phyloP scores from a whole-genome alignment of 768 basidiomycete species.

The Tulasnella sp. region DNA sequence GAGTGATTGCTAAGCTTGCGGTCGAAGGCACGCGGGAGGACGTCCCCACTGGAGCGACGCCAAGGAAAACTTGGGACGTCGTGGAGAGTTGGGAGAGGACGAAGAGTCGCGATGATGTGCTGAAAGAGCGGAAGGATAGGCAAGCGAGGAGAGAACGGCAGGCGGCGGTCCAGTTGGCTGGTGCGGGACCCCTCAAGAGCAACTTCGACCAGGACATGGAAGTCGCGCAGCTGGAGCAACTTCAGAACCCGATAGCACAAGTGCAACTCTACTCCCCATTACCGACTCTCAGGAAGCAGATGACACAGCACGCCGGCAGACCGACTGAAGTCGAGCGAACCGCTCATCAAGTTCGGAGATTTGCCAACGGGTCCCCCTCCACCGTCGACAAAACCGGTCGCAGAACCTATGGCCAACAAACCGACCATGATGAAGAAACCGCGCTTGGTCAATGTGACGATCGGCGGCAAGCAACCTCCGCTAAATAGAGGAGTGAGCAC shows the following conservation, averaged over 20 bases:
- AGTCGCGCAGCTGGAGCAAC: background rate
- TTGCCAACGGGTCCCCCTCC: background rate
- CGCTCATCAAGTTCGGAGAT: background rate
- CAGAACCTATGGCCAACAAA: background rate
- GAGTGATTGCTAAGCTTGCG: slow-evolving; percentile 16
- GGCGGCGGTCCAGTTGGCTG: background rate
- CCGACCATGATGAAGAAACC: background rate
- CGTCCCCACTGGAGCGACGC: slow-evolving; percentile 57
- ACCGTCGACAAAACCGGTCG: background rate
- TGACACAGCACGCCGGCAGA: background rate
- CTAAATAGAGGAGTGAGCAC: background rate
- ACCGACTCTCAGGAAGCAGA: background rate
- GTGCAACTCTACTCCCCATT: background rate
- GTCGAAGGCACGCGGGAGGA: slow-evolving; percentile 29
- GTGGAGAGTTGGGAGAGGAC: slow-evolving; percentile 64
- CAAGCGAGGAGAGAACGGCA: background rate
- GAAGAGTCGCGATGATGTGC: slow-evolving; percentile 44
- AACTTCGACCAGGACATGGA: background rate
- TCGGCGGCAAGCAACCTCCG: background rate
- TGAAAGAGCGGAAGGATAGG: slow-evolving; percentile 24
- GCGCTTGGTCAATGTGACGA: background rate
- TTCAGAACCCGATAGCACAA: background rate
- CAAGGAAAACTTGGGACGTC: slow-evolving; percentile 62
- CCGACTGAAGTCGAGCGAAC: background rate
- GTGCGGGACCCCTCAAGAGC: background rate